Conservation (phyloP, 2,329 filamentous ascomycete genomes). For the Phyllosticta capitalensis region DNA sequence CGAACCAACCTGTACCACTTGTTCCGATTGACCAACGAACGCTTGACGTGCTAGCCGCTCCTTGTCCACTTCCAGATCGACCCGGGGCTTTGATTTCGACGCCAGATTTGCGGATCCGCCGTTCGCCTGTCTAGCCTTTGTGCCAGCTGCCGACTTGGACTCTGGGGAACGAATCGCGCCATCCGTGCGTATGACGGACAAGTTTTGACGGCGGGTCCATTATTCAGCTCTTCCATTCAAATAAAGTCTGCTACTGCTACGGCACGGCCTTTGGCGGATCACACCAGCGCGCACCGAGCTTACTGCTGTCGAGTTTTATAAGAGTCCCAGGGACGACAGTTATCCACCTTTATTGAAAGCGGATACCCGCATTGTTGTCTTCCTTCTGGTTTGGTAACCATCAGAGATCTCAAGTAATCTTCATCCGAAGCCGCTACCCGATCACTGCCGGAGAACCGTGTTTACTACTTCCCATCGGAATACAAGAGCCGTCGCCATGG, state of each 20-base stretch:
- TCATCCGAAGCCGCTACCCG: neutral
- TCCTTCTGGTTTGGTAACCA: neutral
- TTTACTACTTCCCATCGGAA: neutral
- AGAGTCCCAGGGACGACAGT: neutral
- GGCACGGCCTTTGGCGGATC: neutral
- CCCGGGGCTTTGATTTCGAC: neutral
- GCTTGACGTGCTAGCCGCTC: neutral
- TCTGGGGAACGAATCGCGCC: neutral
- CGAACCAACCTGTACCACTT: neutral
- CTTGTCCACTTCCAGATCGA: neutral
- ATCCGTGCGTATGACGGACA: neutral
- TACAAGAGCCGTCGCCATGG: constrained; percentile 6
- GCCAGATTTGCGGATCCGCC: neutral
- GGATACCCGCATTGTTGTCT: neutral
- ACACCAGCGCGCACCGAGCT: neutral
- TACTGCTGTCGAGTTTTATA: neutral
- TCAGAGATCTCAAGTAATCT: neutral
- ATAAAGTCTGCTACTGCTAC: neutral
- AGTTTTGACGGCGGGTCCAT: neutral
- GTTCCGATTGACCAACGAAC: neutral
- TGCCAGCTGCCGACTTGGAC: neutral
- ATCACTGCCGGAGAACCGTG: neutral
- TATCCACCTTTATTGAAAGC: neutral
- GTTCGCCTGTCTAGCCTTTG: neutral
- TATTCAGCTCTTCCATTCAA: neutral